Percentiles rank a stretch among this genome's conserved stretches.
phyloP scores from a whole-genome alignment of 305 asterid genomes.

The Solanum chacoense region DNA sequence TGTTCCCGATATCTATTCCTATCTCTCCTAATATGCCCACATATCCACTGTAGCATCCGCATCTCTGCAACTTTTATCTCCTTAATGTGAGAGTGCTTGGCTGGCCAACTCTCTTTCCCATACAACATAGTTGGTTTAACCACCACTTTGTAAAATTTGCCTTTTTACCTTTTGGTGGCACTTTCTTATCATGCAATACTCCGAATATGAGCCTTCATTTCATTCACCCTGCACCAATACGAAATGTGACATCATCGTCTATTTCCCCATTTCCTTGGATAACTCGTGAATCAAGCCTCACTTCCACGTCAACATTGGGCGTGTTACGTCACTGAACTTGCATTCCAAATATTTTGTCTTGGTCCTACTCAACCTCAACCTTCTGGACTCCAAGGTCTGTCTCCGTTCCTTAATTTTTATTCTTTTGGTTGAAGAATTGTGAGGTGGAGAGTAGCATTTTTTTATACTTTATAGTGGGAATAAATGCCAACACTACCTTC shows the following conservation, averaged over 20 bases:
- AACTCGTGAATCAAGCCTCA: neutral
- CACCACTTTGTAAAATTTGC: neutral
- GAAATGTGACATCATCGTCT: neutral
- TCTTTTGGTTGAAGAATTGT: neutral
- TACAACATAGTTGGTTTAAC: neutral
- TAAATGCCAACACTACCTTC: neutral
- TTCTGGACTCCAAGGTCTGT: neutral
- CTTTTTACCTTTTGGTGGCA: neutral
- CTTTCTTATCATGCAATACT: neutral
- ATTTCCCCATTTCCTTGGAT: neutral
- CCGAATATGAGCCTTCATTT: neutral
- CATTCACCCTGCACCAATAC: neutral
- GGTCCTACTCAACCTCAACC: neutral
- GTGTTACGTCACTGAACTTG: neutral
- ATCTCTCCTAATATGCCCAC: neutral
- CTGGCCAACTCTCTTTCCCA: neutral
- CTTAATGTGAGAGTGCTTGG: neutral
- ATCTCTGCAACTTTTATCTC: neutral
- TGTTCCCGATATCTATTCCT: neutral
- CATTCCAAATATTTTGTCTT: neutral
- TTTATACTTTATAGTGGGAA: neutral
- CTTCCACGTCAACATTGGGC: neutral
- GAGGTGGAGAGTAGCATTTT: neutral
- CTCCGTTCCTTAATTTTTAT: neutral
- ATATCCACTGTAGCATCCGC: neutral